These are phyloP conservation scores for Suillus cothurnatus DNA, from an alignment of 768 basidiomycete genomes.

Conservation along the genomic window DNA sequence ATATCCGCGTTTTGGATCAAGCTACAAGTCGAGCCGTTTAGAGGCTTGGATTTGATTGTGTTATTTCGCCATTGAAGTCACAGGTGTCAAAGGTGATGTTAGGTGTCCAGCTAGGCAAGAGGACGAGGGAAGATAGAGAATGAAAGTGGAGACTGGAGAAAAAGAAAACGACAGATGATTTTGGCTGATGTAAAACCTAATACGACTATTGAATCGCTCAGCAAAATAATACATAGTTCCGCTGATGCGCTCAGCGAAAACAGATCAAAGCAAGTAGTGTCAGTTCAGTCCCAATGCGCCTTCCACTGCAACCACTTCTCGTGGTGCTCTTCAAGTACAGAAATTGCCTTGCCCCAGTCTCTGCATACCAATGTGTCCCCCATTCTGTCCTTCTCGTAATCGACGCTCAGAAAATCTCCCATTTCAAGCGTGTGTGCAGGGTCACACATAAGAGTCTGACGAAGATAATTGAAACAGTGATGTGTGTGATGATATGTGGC, in stretches of 20 bases:
- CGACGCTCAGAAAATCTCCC: constrained; percentile 33
- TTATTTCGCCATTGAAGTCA: too few species aligned
- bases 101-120: too few species aligned
- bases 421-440: constrained; percentile 25
- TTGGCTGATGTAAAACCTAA: too few species aligned
- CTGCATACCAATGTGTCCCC: constrained; percentile 22
- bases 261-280: not conserved
- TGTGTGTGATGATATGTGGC: constrained; percentile 22
- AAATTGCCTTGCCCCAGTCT: constrained; percentile 26
- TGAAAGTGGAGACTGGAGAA: too few species aligned
- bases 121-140: too few species aligned
- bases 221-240: not conserved
- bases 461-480: constrained; percentile 42
- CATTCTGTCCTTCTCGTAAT: constrained; percentile 26
- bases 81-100: too few species aligned
- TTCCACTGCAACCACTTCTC: not conserved
- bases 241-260: not conserved
- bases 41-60: too few species aligned
- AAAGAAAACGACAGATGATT: too few species aligned
- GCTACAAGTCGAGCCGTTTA: too few species aligned
- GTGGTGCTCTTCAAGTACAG: constrained; percentile 13
- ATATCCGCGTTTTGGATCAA: too few species aligned
- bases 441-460: constrained; percentile 38
- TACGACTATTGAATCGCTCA: not conserved
- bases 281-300: not conserved